These are phyloP conservation scores for Solanum chiquidenum DNA, from an alignment of 257 asterid genomes.

Conservation along the genomic window DNA sequence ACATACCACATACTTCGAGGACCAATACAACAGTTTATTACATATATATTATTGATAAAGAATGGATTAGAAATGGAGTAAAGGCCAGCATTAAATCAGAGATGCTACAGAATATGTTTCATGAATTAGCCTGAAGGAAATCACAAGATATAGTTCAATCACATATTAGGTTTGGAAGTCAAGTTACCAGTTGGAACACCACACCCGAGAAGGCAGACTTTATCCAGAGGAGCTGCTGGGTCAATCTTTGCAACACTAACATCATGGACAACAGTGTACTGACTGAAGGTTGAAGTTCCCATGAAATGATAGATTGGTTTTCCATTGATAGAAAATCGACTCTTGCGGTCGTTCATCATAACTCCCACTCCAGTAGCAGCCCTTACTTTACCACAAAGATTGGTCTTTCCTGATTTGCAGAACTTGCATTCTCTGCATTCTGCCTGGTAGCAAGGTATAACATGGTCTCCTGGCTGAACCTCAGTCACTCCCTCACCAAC, in stretches of 20 bases:
- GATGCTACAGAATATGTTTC: background rate
- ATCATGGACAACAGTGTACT: slow-evolving; percentile 90
- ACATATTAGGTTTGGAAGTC: background rate
- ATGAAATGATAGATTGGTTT: slow-evolving; percentile 88
- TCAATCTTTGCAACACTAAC: slow-evolving; percentile 93
- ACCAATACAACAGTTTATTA: background rate
- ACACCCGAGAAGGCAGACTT: slow-evolving; percentile 91
- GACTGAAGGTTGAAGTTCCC: slow-evolving; percentile 99
- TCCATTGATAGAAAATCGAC: slow-evolving; percentile 83
- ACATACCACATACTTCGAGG: background rate
- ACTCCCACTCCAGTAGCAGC: slow-evolving; percentile 96
- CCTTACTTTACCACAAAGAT: slow-evolving; percentile 93
- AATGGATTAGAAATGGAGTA: background rate
- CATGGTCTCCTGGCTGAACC: slow-evolving; percentile 90
- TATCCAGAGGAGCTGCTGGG: slow-evolving; percentile 79
- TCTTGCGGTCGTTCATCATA: slow-evolving; percentile 78
- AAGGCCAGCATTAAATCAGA: background rate
- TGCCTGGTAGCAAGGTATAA: slow-evolving; percentile 98
- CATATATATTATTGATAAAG: background rate
- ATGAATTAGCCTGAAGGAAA: background rate
- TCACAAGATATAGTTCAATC: background rate
- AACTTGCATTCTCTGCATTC: slow-evolving; percentile 95
- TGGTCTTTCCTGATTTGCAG: slow-evolving; percentile 94
- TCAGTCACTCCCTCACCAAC: slow-evolving; percentile 95
- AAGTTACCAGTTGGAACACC: slow-evolving; percentile 90